phyloP scores from a whole-genome alignment of 1,139 yeast genomes.

The Diutina catenulata region DNA sequence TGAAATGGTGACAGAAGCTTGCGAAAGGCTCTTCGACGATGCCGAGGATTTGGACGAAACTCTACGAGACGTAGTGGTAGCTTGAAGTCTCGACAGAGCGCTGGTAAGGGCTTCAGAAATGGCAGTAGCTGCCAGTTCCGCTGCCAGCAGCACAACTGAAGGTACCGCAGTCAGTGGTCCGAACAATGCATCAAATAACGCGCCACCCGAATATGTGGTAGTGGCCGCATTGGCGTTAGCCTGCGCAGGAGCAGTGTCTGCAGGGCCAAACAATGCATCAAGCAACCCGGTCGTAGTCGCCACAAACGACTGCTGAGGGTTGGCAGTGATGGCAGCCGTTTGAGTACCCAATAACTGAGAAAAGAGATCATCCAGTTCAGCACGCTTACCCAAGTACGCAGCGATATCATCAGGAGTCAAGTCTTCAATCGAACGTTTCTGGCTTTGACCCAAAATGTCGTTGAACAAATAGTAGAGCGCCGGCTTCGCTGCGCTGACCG shows the following conservation, averaged over 20 bases:
- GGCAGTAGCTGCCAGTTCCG: too few relatives aligned
- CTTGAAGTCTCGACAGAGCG: too few relatives aligned
- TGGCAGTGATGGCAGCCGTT: background rate
- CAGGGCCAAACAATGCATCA: constrained; percentile 1
- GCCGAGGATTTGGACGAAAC: too few relatives aligned
- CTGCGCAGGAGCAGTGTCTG: background rate
- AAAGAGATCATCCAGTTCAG: constrained; percentile 8
- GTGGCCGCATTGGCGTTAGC: background rate
- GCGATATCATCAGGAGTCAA: constrained; percentile 17
- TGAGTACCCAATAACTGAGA: background rate
- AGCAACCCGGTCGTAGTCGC: background rate
- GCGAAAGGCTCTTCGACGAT: too few relatives aligned
- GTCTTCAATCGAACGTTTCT: constrained; percentile 21
- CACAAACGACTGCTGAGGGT: background rate
- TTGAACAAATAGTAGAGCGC: background rate
- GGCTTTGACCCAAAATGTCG: constrained; percentile 1
- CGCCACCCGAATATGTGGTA: too few relatives aligned
- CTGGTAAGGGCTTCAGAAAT: too few relatives aligned
- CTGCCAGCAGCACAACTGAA: too few relatives aligned
- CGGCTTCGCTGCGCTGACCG: background rate
- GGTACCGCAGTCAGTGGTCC: too few relatives aligned
- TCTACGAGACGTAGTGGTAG: too few relatives aligned
- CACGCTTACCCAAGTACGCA: too few relatives aligned
- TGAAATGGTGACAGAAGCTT: too few relatives aligned
- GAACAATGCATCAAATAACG: too few relatives aligned